A percentile compares a stretch with the other conserved stretches of the same genome.
These are phyloP conservation scores for Floccularia luteovirens DNA, from an alignment of 768 basidiomycete genomes.

Conservation along the genomic window DNA sequence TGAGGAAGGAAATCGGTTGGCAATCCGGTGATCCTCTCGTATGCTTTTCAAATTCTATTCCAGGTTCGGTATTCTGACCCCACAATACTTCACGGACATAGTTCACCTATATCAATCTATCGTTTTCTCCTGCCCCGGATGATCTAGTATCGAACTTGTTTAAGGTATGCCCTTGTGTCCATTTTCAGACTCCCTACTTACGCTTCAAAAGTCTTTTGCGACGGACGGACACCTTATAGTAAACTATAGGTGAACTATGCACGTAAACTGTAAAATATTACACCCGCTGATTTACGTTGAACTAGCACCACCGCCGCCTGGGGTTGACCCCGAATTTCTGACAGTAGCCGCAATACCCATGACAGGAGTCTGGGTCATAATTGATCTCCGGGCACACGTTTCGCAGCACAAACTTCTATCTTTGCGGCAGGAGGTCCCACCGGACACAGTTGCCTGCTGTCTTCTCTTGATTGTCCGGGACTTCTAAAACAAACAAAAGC, in stretches of 20 bases:
- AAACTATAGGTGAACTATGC: conserved; percentile 66
- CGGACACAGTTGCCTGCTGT: too few relatives aligned
- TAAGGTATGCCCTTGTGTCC: conserved; percentile 35
- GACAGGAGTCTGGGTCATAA: too few relatives aligned
- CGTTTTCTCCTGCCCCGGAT: conserved; percentile 79
- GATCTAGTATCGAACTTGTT: conserved; percentile 74
- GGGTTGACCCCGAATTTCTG: conserved; percentile 20
- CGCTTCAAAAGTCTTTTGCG: conserved; percentile 57
- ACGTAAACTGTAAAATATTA: conserved; percentile 1
- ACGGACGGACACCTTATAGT: conserved; percentile 89
- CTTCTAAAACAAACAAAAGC: too few relatives aligned
- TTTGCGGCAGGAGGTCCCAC: too few relatives aligned
- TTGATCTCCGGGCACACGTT: too few relatives aligned
- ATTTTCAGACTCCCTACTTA: conserved; percentile 1
- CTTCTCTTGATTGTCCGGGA: too few relatives aligned
- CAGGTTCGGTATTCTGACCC: conserved; percentile 9
- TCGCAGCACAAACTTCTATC: too few relatives aligned
- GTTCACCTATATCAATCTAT: conserved; percentile 61
- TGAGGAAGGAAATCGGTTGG: conserved; percentile 85
- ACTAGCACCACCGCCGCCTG: conserved; percentile 35
- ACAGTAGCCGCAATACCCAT: too few relatives aligned
- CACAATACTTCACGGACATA: conserved; percentile 28
- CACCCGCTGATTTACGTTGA: neutral
- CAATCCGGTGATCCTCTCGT: conserved; percentile 83
- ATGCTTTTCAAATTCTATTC: conserved; percentile 14